Evolutionary conservation across 345 rosid species (phyloP).

Genomic region (Populus tremula): DNA sequence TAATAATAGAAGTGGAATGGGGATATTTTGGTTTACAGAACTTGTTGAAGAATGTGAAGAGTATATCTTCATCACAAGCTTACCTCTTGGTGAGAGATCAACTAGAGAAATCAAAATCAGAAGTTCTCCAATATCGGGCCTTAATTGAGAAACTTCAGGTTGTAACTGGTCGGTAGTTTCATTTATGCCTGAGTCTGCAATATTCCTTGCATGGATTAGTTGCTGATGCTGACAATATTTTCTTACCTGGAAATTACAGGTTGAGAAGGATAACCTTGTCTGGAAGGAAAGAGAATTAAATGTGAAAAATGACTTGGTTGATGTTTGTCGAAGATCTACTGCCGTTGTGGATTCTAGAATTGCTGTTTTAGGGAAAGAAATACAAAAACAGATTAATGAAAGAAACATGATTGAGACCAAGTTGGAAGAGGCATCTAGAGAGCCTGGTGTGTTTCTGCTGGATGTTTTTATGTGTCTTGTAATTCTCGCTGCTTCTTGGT

Average conservation of each 20-base stretch:
- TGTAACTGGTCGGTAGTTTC: conserved; percentile 63
- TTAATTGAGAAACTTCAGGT: conserved; percentile 93
- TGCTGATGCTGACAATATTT: conserved; percentile 34
- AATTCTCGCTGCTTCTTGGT: conserved; percentile 5
- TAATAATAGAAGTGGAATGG: conserved; percentile 18
- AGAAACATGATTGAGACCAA: conserved; percentile 51
- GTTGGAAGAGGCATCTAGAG: conserved; percentile 67
- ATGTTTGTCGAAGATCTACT: conserved; percentile 67
- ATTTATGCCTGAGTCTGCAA: conserved; percentile 31
- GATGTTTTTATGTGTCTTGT: background rate
- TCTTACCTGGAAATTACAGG: conserved; percentile 42
- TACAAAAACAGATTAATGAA: conserved; percentile 63
- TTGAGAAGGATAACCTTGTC: conserved; percentile 72
- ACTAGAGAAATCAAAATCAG: conserved; percentile 68
- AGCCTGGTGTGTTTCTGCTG: conserved; percentile 52
- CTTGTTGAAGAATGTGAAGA: conserved; percentile 59
- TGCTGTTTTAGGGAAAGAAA: conserved; percentile 56
- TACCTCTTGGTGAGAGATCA: conserved; percentile 62
- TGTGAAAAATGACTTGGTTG: conserved; percentile 66
- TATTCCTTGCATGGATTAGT: conserved; percentile 19
- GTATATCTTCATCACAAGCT: conserved; percentile 64
- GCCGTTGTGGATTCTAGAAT: conserved; percentile 65
- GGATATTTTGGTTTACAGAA: conserved; percentile 50
- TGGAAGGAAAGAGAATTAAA: conserved; percentile 87
- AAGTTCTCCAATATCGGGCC: conserved; percentile 62